Evolutionary conservation across 805 yeast genomes (phyloP), one percentile per base, ranked within the genome.

Genomic region (Ascoidea tarda): DNA sequence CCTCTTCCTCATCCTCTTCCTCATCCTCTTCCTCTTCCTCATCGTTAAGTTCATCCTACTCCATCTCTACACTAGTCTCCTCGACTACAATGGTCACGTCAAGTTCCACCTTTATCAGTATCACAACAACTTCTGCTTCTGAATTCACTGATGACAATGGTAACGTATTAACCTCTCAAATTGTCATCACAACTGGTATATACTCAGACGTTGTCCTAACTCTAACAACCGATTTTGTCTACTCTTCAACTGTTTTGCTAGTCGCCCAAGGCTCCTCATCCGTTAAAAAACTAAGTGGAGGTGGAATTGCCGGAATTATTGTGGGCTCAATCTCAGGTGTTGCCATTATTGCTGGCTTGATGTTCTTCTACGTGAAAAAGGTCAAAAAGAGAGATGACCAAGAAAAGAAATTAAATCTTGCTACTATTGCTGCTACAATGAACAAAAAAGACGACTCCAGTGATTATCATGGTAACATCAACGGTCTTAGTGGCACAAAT

Each of bases 361-460:
- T 55, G 5, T 55, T 56, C 56, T 55, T 53, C 49, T 55, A 55
- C 50, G 54, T 56, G 5, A 44, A 54, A 32, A 51, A 56, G 33
- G 56, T 55, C 28, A 55, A 54, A 48, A 54, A 53, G 46, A 55
- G 54, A 32, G 58, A 55, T 33, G 58, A 55, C 47, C 52, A 53
- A 50, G 58, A 55, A 48, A 55, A 55, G 50, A 53, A 53, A 54
- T 47, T 56, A 21, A 52, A 55, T 48, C 52, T 55, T 48, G 58
- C 58, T 16, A 55, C 54, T 28, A 55, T 55, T 50, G 58, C 58
- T 6, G 58, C 58, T 16, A 55, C 58, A 21, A 52, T 55, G 54
- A 38, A 38, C 14, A 38, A 14, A 38, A 14, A 38, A 2, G 44
- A 38, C 8, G 14, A 14, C 14, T 10, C 14, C 14, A 38, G 44